Percentiles rank a stretch among this genome's conserved stretches.
phyloP scores from a whole-genome alignment of 352 stramenopile genomes.

The Pythium angustatum region DNA sequence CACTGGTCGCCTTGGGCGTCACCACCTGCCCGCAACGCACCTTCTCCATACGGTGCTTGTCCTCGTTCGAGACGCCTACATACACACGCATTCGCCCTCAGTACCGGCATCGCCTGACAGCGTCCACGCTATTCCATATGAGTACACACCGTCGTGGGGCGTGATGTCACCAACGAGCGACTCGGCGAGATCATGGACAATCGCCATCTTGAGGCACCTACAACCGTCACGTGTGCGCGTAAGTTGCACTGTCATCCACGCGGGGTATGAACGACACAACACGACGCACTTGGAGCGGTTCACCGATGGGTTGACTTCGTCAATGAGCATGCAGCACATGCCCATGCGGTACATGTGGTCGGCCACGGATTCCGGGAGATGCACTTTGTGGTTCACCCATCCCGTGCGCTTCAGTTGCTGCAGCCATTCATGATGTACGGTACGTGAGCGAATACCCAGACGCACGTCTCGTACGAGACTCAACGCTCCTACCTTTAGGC shows the following conservation, averaged over 20 bases:
- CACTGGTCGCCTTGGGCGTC: not conserved
- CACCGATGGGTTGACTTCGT: conserved; percentile 65
- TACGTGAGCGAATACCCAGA: too few relatives aligned
- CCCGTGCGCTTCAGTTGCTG: conserved; percentile 90
- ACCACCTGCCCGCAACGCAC: conserved; percentile 19
- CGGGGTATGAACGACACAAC: too few relatives aligned
- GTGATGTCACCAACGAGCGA: conserved; percentile 94
- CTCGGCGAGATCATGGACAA: conserved; percentile 94
- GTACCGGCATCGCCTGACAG: not conserved
- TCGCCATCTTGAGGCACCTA: conserved; percentile 90
- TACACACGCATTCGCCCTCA: not conserved
- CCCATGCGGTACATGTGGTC: conserved; percentile 95
- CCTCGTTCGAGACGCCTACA: conserved; percentile 80
- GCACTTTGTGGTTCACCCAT: conserved; percentile 92
- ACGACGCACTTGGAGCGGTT: conserved; percentile 66
- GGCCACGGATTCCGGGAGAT: conserved; percentile 88
- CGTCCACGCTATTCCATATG: not conserved
- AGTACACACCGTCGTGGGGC: conserved; percentile 74
- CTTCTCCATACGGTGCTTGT: conserved; percentile 91
- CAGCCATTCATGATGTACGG: too few relatives aligned
- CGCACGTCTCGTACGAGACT: not conserved
- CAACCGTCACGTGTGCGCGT: not conserved
- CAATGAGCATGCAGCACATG: conserved; percentile 90
- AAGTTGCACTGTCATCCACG: too few relatives aligned
- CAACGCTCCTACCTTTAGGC: conserved; percentile 56